phyloP scores from a whole-genome alignment of 2,329 filamentous ascomycete species.

The Lachnellula suecica region DNA sequence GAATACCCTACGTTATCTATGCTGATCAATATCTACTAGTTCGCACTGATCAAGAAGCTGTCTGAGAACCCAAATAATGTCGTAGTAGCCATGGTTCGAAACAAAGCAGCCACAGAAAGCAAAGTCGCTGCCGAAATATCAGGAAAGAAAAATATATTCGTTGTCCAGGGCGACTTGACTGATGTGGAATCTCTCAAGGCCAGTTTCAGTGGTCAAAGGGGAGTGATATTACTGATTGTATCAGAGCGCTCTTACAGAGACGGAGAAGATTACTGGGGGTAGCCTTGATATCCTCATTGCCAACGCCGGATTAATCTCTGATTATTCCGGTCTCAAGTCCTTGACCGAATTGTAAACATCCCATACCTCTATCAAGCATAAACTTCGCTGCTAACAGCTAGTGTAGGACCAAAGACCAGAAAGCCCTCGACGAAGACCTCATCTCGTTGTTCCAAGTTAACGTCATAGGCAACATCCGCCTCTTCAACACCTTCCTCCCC shows the following conservation, averaged over 20 bases:
- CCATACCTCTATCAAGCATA: neutral
- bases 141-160: neutral
- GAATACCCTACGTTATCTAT: neutral
- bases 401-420: neutral
- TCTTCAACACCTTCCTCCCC: neutral
- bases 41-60: neutral
- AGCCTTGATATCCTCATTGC: neutral
- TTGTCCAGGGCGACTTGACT: neutral
- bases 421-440: neutral
- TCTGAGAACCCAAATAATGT: neutral
- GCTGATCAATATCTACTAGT: neutral
- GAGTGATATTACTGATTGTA: neutral
- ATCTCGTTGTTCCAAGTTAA: neutral
- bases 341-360: neutral
- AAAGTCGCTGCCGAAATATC: neutral
- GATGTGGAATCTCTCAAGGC: neutral
- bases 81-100: neutral
- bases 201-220: neutral
- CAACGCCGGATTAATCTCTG: neutral
- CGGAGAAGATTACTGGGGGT: neutral
- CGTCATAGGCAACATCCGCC: neutral
- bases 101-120: neutral
- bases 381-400: neutral
- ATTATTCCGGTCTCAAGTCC: neutral
- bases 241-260: neutral